Evolutionary conservation across 345 rosid species (phyloP).

Genomic region (Eucalyptus fibrosa): DNA sequence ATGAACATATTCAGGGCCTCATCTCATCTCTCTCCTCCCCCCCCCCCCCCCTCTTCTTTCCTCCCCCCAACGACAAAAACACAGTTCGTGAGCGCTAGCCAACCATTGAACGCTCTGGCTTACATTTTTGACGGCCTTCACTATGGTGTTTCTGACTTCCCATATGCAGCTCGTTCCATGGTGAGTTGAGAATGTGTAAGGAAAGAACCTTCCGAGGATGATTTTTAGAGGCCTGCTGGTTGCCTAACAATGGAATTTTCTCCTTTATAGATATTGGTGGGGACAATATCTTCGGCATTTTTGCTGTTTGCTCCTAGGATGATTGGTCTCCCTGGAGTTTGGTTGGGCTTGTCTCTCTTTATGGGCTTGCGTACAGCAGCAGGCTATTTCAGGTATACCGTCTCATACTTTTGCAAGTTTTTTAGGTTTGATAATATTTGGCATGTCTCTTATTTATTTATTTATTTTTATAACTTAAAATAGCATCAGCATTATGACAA

Average conservation of each 20-base stretch:
- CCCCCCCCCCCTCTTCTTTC: background rate
- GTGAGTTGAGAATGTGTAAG: conserved; percentile 8
- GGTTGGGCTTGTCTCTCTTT: conserved; percentile 81
- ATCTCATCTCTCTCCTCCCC: background rate
- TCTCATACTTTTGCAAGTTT: background rate
- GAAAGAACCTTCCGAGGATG: background rate
- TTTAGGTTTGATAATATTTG: background rate
- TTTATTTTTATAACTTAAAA: background rate
- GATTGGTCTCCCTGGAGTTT: conserved; percentile 74
- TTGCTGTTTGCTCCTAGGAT: conserved; percentile 45
- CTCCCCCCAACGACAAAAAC: background rate
- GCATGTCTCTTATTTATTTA: background rate
- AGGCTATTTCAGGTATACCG: conserved; percentile 56
- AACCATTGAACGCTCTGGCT: conserved; percentile 85
- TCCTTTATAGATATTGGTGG: conserved; percentile 52
- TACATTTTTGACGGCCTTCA: conserved; percentile 92
- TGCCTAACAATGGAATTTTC: background rate
- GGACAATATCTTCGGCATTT: conserved; percentile 52
- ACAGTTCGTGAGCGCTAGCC: conserved; percentile 84
- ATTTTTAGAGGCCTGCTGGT: background rate
- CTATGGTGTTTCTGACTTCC: conserved; percentile 89
- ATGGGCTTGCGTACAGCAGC: conserved; percentile 79
- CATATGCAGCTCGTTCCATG: conserved; percentile 84
- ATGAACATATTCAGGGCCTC: background rate
- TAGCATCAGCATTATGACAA: background rate